phyloP scores from a whole-genome alignment of 1,284 basidiomycete species.

The Inonotus obliquus region DNA sequence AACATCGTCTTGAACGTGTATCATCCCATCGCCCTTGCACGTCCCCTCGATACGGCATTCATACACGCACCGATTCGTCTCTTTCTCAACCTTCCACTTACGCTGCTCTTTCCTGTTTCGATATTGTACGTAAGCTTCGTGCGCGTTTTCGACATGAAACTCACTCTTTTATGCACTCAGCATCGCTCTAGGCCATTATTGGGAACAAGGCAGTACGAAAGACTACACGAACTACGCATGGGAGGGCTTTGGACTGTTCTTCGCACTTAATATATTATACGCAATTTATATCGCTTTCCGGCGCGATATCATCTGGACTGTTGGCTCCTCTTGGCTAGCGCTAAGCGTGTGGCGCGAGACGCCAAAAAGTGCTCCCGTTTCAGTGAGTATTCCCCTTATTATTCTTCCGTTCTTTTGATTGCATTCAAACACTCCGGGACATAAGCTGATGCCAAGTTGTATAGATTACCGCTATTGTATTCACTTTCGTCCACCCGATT shows the following conservation, averaged over 20 bases:
- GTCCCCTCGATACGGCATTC: conserved; percentile 60
- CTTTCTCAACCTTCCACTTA: conserved; percentile 56
- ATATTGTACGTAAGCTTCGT: conserved; percentile 42
- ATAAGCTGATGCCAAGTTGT: not conserved
- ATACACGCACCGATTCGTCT: conserved; percentile 73
- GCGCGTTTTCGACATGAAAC: conserved; percentile 37
- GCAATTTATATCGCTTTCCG: conserved; percentile 49
- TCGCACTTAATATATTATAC: conserved; percentile 54
- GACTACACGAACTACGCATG: conserved; percentile 51
- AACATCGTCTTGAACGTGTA: conserved; percentile 64
- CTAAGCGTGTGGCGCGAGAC: conserved; percentile 54
- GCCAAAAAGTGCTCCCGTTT: conserved; percentile 58
- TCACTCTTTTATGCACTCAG: conserved; percentile 31
- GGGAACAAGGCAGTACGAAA: conserved; percentile 35
- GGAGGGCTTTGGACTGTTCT: conserved; percentile 57
- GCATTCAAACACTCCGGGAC: not conserved
- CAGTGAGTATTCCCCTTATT: conserved; percentile 38
- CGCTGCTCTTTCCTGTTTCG: conserved; percentile 43
- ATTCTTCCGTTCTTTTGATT: not conserved
- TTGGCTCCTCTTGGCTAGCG: conserved; percentile 67
- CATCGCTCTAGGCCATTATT: conserved; percentile 48
- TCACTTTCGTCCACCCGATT: conserved; percentile 57
- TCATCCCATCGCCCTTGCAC: conserved; percentile 49
- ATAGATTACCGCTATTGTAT: conserved; percentile 53
- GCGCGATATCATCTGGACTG: conserved; percentile 66